A percentile compares a stretch with the other conserved stretches of the same genome.
Conservation (phyloP, 768 basidiomycete species). For the Lactifluus rugatus region DNA sequence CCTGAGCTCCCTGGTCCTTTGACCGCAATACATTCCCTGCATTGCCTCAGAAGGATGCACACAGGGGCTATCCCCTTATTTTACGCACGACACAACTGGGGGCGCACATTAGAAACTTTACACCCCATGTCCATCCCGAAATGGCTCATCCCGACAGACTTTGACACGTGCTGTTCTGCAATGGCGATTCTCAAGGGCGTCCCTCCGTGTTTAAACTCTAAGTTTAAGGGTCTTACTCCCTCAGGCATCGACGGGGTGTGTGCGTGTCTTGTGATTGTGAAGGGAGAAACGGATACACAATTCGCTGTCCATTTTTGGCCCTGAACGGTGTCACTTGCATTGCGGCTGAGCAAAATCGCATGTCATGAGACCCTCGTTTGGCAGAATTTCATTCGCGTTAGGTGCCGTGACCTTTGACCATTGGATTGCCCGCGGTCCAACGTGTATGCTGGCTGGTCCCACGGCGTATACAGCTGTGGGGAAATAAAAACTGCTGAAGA, state of each 20-base stretch:
- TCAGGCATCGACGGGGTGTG: too few species aligned
- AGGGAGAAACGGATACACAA: background rate
- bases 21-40: too few species aligned
- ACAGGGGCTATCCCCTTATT: background rate
- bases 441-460: background rate
- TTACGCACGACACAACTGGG: background rate
- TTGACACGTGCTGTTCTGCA: too few species aligned
- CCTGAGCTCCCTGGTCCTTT: background rate
- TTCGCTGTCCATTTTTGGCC: background rate
- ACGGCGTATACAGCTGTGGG: background rate
- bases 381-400: background rate
- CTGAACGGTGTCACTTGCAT: background rate
- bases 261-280: background rate
- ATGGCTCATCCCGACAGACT: too few species aligned
- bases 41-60: background rate
- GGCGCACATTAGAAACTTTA: background rate
- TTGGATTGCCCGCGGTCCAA: background rate
- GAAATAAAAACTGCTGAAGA: background rate
- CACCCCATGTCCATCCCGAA: background rate
- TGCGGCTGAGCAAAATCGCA: background rate
- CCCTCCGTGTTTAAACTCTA: background rate
- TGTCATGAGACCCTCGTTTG: background rate
- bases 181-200: background rate
- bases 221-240: background rate
- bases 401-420: background rate